A percentile compares a stretch with the other conserved stretches of the same genome.
Evolutionary conservation across 2,329 filamentous ascomycete genomes (phyloP).

Genomic region (Fusarium clavum): DNA sequence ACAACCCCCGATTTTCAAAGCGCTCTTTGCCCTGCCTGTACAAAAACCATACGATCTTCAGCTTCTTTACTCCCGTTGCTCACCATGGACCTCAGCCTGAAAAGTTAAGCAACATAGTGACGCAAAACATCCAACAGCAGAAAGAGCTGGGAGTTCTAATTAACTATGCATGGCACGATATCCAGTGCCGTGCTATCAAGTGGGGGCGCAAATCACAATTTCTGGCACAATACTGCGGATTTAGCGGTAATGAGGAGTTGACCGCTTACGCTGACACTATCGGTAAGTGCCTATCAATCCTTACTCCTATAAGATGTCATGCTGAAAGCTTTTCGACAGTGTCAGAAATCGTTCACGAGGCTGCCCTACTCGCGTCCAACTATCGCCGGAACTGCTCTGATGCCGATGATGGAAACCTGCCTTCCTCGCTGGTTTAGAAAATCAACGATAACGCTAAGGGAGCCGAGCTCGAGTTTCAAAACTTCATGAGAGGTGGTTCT

Average conservation of each 20-base stretch:
- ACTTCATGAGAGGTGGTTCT: not conserved
- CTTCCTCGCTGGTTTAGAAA: not conserved
- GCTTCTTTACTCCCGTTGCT: not conserved
- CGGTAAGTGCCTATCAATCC: not conserved
- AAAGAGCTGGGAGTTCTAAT: not conserved
- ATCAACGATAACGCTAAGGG: not conserved
- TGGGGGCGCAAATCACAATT: too few relatives aligned
- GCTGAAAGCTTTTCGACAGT: not conserved
- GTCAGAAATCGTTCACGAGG: not conserved
- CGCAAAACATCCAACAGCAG: too few relatives aligned
- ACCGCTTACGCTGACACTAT: not conserved
- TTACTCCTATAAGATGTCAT: too few relatives aligned
- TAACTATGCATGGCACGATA: not conserved
- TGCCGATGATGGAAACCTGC: rapidly evolving
- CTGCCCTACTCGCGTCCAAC: not conserved
- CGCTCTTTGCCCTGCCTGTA: not conserved
- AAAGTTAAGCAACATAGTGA: too few relatives aligned
- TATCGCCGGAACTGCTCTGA: too few relatives aligned
- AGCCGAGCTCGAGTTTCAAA: not conserved
- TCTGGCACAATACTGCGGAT: not conserved
- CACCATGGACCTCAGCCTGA: too few relatives aligned
- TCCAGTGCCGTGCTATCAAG: too few relatives aligned
- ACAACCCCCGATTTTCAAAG: not conserved
- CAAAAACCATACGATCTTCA: rapidly evolving
- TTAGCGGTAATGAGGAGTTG: not conserved